phyloP scores from a whole-genome alignment of 2,329 filamentous ascomycete species.

The Ophiostoma populinum region DNA sequence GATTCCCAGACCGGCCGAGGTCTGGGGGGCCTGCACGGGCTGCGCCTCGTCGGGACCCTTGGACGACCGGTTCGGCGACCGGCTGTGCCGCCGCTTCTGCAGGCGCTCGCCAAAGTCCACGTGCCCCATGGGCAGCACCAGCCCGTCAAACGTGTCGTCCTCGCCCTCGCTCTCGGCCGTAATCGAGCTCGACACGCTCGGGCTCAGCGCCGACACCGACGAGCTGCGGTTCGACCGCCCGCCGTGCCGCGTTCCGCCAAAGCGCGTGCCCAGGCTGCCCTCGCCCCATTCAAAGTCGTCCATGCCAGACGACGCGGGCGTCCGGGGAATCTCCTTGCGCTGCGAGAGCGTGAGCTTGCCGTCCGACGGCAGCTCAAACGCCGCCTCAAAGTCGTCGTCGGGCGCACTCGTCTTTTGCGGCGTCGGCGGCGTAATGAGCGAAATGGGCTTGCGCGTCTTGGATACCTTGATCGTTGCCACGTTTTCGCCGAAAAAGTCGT shows the following conservation, averaged over 20 bases:
- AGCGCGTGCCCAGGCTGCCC: conserved; percentile 78
- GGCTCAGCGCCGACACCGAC: conserved; percentile 75
- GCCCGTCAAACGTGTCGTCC: conserved; percentile 79
- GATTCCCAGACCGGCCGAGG: too few relatives aligned
- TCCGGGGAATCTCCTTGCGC: conserved; percentile 43
- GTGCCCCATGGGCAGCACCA: conserved; percentile 68
- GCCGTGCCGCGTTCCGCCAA: conserved; percentile 71
- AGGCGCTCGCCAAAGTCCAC: conserved; percentile 69
- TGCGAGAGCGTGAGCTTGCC: conserved; percentile 48
- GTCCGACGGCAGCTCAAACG: conserved; percentile 53
- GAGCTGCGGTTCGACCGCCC: conserved; percentile 62
- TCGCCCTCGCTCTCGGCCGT: conserved; percentile 89
- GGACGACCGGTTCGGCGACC: conserved; percentile 30
- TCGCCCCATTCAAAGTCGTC: conserved; percentile 92
- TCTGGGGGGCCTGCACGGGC: conserved; percentile 9
- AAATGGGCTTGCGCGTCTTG: conserved; percentile 37
- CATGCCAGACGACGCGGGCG: conserved; percentile 35
- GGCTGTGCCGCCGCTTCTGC: conserved; percentile 48
- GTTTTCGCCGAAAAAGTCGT: conserved; percentile 46
- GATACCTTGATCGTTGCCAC: conserved; percentile 50
- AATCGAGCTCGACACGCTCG: conserved; percentile 80
- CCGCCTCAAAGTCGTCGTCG: conserved; percentile 54
- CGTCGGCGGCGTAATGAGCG: conserved; percentile 38
- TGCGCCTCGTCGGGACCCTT: conserved; percentile 7
- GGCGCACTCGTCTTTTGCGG: conserved; percentile 26